phyloP scores from a whole-genome alignment of 768 basidiomycete species.

The Suillus plorans region DNA sequence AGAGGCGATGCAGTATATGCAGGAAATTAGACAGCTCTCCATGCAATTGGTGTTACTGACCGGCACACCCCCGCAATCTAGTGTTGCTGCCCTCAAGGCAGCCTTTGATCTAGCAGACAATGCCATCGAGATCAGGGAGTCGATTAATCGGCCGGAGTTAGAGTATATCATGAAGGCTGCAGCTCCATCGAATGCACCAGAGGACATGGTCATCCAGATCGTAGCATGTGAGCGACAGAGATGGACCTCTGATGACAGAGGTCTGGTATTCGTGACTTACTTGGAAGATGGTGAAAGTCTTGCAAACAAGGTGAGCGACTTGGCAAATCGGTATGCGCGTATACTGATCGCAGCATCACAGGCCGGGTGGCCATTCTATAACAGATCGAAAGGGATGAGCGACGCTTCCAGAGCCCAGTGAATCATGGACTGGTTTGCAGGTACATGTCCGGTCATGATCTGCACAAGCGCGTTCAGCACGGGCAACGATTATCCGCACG shows the following conservation, averaged over 20 bases:
- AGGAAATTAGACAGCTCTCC: constrained; percentile 10
- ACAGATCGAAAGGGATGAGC: constrained; percentile 11
- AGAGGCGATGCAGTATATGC: constrained; percentile 4
- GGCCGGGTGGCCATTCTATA: constrained; percentile 13
- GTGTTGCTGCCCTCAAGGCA: neutral
- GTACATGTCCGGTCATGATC: constrained; percentile 9
- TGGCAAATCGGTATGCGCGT: too few relatives aligned
- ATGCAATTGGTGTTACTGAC: constrained; percentile 22
- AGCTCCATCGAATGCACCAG: neutral
- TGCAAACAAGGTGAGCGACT: neutral
- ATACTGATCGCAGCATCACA: neutral
- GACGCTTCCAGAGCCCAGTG: neutral
- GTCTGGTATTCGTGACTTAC: constrained; percentile 13
- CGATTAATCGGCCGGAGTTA: constrained; percentile 16
- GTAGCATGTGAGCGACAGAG: accelerated
- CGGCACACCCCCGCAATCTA: constrained; percentile 14
- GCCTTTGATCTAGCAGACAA: neutral
- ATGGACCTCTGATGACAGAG: neutral
- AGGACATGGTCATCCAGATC: neutral
- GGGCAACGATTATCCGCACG: constrained; percentile 25
- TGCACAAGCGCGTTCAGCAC: constrained; percentile 27
- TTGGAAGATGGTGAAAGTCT: neutral
- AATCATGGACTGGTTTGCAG: constrained; percentile 18
- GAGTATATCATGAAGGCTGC: constrained; percentile 3
- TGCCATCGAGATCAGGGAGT: neutral